Conservation (phyloP, 176 grass and related monocot genomes). For the Raddia guianensis region DNA sequence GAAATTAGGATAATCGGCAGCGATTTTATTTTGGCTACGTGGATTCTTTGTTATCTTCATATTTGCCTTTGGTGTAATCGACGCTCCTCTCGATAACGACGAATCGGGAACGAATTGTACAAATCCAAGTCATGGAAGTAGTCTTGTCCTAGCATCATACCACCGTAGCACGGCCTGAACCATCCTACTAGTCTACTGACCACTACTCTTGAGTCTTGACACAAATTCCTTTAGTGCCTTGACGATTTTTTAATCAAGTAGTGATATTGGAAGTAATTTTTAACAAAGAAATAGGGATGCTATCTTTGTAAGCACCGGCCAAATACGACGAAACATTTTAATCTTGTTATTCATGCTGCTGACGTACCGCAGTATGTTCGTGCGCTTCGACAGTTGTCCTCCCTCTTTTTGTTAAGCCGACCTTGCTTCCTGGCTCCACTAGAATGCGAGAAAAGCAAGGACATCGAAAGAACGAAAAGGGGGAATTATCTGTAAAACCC, state of each 20-base stretch:
- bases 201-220: neutral
- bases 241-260: neutral
- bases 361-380: neutral
- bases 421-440: neutral
- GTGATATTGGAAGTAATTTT: neutral
- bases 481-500: neutral
- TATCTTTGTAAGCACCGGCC: conserved; percentile 23
- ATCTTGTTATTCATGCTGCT: neutral
- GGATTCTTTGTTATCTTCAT: neutral
- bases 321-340: neutral
- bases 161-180: neutral
- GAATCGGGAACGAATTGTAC: neutral
- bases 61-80: neutral
- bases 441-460: neutral
- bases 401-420: neutral
- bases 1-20: neutral
- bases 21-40: neutral
- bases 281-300: neutral
- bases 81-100: neutral
- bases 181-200: neutral
- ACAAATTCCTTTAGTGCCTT: neutral
- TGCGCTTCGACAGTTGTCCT: neutral
- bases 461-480: neutral
- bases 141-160: neutral
- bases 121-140: neutral